Base-by-base conservation (phyloP, 2,329 filamentous ascomycete genomes). In the Fusarium sarcochroum region DNA sequence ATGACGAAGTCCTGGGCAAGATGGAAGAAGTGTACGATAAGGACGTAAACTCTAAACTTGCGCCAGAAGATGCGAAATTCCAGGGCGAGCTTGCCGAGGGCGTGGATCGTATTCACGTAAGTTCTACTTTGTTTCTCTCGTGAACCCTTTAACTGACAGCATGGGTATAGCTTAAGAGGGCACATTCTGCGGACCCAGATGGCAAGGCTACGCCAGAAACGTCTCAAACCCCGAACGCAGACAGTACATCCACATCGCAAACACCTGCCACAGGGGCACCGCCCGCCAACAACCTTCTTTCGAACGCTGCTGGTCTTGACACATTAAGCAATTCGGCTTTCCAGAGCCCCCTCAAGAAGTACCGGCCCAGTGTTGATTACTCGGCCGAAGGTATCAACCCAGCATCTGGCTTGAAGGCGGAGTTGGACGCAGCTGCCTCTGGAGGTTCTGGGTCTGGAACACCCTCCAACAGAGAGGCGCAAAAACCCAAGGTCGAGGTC, bases 101-200 rank as follows among this genome's bases (percentile, higher is more conserved):
- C 47, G 91, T 96, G 50, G 88, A 93, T 73, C 90, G 93, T 71
- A 95, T 96, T 78, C 91, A 90, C 80, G 93, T 93, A 84, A 75
- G 87, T 79, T 42, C 17, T 7, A 20, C 2, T 7, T 25, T 11
- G 27, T 20, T 23, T 21, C 21, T 47, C 15, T 11, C 21, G 5
- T 18, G 35, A 21, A 40, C 20, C 6, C 4, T 18, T 52, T 44
- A 41, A 40, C 57, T 71, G 25, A 74, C 68, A 64, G 34, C 51
- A 35, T 40, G 7, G 20, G 27, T 47, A 73, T 74, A 94, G 92
- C 88, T 95, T 66, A 95, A 95, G 84, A 87, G 92, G 68, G 90
- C 92, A 68, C 92, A 93, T 77, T 94, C 92, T 11, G 87, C 86
- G 38, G 92, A 94, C 50, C 90, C 89, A 13, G 83, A 91, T 20